Evolutionary conservation across 1,284 basidiomycete genomes (phyloP).

Genomic region (Apiotrichum porosum): DNA sequence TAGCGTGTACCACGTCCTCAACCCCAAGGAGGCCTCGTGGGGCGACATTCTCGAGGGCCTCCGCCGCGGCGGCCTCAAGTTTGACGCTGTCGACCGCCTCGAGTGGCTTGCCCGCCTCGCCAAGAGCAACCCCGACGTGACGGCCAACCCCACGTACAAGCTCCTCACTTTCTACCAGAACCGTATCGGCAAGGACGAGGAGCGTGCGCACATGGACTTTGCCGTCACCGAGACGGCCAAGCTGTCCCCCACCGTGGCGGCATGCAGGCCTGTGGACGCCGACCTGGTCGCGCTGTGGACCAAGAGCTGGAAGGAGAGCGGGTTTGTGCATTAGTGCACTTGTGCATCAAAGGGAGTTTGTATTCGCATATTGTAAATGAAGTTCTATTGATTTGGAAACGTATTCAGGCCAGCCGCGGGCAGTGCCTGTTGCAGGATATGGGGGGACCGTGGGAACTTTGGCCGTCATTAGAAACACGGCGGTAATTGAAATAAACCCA

Average conservation of each 20-base stretch:
- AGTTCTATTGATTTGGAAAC: too few species aligned
- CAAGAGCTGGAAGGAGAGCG: slow-evolving; percentile 33
- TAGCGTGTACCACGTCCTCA: slow-evolving; percentile 67
- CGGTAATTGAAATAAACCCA: too few species aligned
- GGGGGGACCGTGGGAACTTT: too few species aligned
- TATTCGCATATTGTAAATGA: too few species aligned
- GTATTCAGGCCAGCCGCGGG: too few species aligned
- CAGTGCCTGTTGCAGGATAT: too few species aligned
- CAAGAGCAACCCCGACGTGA: slow-evolving; percentile 50
- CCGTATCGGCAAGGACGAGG: slow-evolving; percentile 27
- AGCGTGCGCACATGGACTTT: slow-evolving; percentile 32
- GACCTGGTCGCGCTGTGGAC: slow-evolving; percentile 37
- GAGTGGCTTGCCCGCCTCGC: slow-evolving; percentile 54
- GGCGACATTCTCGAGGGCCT: slow-evolving; percentile 63
- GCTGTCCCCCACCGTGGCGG: slow-evolving; percentile 30
- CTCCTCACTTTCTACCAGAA: slow-evolving; percentile 45
- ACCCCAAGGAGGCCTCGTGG: slow-evolving; percentile 49
- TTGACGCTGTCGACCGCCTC: slow-evolving; percentile 66
- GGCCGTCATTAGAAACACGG: too few species aligned
- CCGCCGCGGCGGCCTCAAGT: slow-evolving; percentile 58
- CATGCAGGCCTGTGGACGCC: slow-evolving; percentile 16
- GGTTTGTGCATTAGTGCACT: slow-evolving; percentile 29
- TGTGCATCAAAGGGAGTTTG: too few species aligned
- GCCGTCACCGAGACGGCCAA: slow-evolving; percentile 22
- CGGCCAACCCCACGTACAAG: slow-evolving; percentile 54